Conservation (phyloP, 2,329 filamentous ascomycete species). For the Rutstroemia sp. region DNA sequence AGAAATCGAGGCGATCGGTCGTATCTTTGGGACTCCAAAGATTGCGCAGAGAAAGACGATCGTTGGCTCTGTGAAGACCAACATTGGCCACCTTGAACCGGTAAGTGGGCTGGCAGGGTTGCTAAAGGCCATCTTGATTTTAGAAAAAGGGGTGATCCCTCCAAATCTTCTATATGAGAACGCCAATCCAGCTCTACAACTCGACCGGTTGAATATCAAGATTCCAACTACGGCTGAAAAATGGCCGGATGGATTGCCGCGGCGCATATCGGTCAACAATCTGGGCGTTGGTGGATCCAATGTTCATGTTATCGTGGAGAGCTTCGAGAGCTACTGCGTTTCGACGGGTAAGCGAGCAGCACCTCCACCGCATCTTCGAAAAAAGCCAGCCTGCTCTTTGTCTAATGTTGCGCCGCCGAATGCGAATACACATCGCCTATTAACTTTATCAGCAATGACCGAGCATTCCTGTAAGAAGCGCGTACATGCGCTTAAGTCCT, state of each 20-base stretch:
- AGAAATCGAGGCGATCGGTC: constrained; percentile 11
- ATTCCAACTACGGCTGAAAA: neutral
- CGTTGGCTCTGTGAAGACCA: constrained; percentile 20
- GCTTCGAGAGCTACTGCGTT: too few relatives aligned
- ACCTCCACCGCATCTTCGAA: too few relatives aligned
- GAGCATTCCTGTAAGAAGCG: too few relatives aligned
- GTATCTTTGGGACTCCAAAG: constrained; percentile 1
- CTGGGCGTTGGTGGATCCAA: constrained; percentile 42
- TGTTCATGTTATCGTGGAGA: constrained; percentile 15
- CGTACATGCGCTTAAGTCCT: too few relatives aligned
- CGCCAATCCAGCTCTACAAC: constrained; percentile 28
- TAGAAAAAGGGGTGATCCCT: constrained; percentile 25
- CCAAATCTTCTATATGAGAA: constrained; percentile 28
- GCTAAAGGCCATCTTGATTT: constrained; percentile 22
- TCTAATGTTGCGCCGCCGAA: too few relatives aligned
- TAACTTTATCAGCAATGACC: too few relatives aligned
- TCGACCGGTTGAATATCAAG: neutral
- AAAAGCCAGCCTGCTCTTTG: too few relatives aligned
- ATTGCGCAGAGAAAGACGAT: neutral
- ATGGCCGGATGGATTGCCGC: constrained; percentile 6
- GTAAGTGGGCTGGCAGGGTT: constrained; percentile 26
- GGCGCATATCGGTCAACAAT: constrained; percentile 17
- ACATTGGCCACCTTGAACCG: constrained; percentile 24
- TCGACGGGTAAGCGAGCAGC: too few relatives aligned
- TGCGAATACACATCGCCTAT: too few relatives aligned